Evolutionary conservation across 1,139 yeast species (phyloP).

Genomic region (Kluyveromyces sp.): DNA sequence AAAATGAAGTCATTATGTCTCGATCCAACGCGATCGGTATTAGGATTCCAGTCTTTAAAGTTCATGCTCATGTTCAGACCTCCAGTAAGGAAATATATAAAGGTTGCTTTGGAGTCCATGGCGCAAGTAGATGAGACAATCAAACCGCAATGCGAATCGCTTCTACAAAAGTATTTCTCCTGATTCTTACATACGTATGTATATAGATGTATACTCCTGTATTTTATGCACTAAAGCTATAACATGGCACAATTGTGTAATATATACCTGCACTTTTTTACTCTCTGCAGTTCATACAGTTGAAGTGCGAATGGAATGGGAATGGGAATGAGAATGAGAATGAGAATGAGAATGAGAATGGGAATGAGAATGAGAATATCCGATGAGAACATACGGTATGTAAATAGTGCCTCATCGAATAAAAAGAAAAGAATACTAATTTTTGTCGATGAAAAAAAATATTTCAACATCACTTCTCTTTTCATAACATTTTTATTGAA

Average conservation of each 20-base stretch:
- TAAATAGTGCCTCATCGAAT: background rate
- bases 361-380: too few species aligned
- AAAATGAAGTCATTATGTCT: slow-evolving; percentile 67
- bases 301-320: too few species aligned
- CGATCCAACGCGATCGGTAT: slow-evolving; percentile 74
- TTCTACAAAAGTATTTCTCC: slow-evolving; percentile 41
- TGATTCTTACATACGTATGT: background rate
- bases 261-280: too few species aligned
- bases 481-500: background rate
- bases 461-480: background rate
- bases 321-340: too few species aligned
- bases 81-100: slow-evolving; percentile 62
- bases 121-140: slow-evolving; percentile 46
- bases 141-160: slow-evolving; percentile 45
- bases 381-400: background rate
- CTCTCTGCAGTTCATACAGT: too few species aligned
- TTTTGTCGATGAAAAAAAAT: background rate
- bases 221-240: too few species aligned
- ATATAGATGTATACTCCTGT: background rate
- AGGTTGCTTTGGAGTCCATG: slow-evolving; percentile 56
- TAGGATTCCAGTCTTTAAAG: slow-evolving; percentile 76
- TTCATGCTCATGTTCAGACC: slow-evolving; percentile 87
- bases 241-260: too few species aligned
- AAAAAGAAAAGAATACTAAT: background rate
- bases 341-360: too few species aligned